Conservation (phyloP, 1,284 basidiomycete genomes). For the Papiliotrema laurentii region DNA sequence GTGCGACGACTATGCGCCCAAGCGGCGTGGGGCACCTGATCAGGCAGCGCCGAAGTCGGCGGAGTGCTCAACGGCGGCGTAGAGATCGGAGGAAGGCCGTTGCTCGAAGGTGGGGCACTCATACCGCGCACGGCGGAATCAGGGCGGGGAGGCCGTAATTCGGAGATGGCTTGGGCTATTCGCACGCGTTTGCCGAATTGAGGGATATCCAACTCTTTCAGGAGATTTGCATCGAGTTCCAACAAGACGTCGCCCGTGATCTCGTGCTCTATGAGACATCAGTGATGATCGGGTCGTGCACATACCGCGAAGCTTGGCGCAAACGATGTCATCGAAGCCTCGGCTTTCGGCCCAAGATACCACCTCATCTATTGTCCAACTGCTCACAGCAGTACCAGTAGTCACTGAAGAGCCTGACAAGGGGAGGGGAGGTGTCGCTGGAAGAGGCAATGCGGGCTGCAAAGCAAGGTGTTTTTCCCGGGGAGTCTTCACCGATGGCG, state of each 20-base stretch:
- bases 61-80: conserved; percentile 17
- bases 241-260: conserved; percentile 95
- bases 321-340: conserved; percentile 77
- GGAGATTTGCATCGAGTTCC: conserved; percentile 84
- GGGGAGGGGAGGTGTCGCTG: conserved; percentile 22
- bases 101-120: conserved; percentile 20
- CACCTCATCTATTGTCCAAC: conserved; percentile 87
- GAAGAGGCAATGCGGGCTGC: conserved; percentile 19
- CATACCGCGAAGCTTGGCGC: conserved; percentile 78
- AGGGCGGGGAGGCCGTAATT: conserved; percentile 65
- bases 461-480: background rate
- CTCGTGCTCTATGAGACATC: conserved; percentile 71
- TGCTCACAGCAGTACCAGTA: conserved; percentile 51
- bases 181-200: conserved; percentile 93
- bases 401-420: background rate
- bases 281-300: conserved; percentile 10
- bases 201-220: conserved; percentile 93
- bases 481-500: background rate
- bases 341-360: conserved; percentile 80
- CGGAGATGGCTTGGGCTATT: conserved; percentile 89
- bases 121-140: conserved; percentile 22
- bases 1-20: conserved; percentile 35
- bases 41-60: conserved; percentile 18
- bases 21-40: conserved; percentile 19
- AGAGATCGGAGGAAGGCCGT: conserved; percentile 13